Evolutionary conservation across 2,329 filamentous ascomycete species (phyloP), one percentile per base, ranked within the genome.

Genomic region (Rugonectria rugulosa): DNA sequence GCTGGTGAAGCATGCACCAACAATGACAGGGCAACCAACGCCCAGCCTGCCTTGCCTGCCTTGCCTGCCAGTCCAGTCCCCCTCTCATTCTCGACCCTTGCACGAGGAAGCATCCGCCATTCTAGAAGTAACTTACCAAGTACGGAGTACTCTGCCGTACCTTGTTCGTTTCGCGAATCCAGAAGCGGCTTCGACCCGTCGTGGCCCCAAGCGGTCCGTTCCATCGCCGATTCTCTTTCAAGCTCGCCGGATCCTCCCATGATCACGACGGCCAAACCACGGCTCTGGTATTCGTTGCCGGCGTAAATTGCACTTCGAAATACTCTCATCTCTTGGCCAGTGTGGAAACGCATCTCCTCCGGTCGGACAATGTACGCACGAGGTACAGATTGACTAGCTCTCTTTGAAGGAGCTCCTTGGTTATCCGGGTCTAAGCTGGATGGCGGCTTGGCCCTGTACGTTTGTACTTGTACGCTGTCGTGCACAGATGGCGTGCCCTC

Each of bases 401-500:
- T n/a, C n/a, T n/a, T n/a, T n/a, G n/a, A n/a, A n/a, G n/a, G n/a
- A n/a, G n/a, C n/a, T n/a, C n/a, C n/a, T n/a, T n/a, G n/a, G n/a
- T n/a, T n/a, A n/a, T n/a, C n/a, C n/a, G n/a, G n/a, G n/a, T n/a
- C n/a, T n/a, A n/a, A n/a, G n/a, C n/a, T n/a, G n/a, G n/a, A n/a
- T n/a, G 51, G 52, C 50, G 24, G 46, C 51, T 59, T 36, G 34
- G 9, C 26, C 36, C 46, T 29, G 38, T 43, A 10, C n/a, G 53
- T 54, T 15, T 9, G 15, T 19, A 14, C 11, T 51, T 56, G n/a
- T n/a, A n/a, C n/a, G n/a, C 45, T 37, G 24, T 32, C 38, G 59
- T 58, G 53, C 55, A 62, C 63, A 63, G 53, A 64, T 64, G 59
- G 55, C 61, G 63, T 66, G 50, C 57, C 54, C 40, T 51, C 38